Evolutionary conservation across 2,329 filamentous ascomycete genomes (phyloP).

Genomic region (Emericellopsis atlantica): DNA sequence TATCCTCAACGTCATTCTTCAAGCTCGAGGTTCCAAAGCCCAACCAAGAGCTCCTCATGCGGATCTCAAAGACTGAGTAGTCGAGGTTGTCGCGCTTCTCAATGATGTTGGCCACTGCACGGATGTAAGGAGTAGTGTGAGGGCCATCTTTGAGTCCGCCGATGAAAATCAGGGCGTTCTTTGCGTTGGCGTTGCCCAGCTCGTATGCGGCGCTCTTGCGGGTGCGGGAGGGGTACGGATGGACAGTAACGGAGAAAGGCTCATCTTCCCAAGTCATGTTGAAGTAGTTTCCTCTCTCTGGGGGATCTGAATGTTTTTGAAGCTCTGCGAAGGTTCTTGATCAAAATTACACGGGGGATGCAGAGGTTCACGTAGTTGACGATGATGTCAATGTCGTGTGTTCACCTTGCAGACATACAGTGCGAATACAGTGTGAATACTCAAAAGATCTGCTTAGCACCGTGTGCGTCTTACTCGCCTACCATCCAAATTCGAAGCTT

Average conservation of each 20-base stretch:
- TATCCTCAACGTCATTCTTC: slow-evolving; percentile 38
- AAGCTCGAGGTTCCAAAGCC: slow-evolving; percentile 39
- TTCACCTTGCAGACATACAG: too few relatives aligned
- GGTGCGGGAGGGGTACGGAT: slow-evolving; percentile 29
- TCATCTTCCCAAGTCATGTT: slow-evolving; percentile 11
- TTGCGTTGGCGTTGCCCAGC: slow-evolving; percentile 22
- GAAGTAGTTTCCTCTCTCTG: background rate
- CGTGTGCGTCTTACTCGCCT: too few relatives aligned
- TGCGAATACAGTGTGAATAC: too few relatives aligned
- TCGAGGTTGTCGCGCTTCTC: slow-evolving; percentile 20
- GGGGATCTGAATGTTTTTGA: background rate
- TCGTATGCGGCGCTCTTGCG: slow-evolving; percentile 32
- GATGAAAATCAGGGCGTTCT: slow-evolving; percentile 55
- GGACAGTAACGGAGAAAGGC: slow-evolving; percentile 30
- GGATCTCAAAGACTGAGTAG: slow-evolving; percentile 44
- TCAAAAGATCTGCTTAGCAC: too few relatives aligned
- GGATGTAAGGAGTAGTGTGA: slow-evolving; percentile 47
- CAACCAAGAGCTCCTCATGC: slow-evolving; percentile 39
- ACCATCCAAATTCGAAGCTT: too few relatives aligned
- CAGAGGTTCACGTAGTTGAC: too few relatives aligned
- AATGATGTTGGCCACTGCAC: slow-evolving; percentile 29
- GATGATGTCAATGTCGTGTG: too few relatives aligned
- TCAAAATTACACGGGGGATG: too few relatives aligned
- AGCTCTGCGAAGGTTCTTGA: too few relatives aligned
- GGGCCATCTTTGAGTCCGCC: slow-evolving; percentile 60